Evolutionary conservation across 805 yeast species (phyloP).

Genomic region (Saccharomycopsis sp.): DNA sequence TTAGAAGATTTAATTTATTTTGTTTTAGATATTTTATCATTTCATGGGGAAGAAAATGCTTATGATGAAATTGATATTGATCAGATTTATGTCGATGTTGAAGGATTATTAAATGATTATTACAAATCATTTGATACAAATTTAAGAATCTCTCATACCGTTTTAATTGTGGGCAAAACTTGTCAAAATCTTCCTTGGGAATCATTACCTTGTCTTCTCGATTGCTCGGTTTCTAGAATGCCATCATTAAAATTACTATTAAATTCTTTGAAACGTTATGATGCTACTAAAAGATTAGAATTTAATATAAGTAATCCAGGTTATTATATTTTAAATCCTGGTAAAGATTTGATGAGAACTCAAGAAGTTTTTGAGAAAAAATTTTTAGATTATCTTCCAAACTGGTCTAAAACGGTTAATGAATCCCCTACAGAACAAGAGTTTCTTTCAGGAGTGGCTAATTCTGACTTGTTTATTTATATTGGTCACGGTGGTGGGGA

Average conservation of each 20-base stretch:
- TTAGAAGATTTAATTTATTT: conserved; percentile 57
- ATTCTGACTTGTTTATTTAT: conserved; percentile 51
- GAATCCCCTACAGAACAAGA: conserved; percentile 46
- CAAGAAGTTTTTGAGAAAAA: conserved; percentile 42
- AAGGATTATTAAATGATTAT: conserved; percentile 32
- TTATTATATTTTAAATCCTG: conserved; percentile 70
- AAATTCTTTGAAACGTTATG: conserved; percentile 24
- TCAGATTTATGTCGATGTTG: conserved; percentile 41
- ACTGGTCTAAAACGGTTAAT: conserved; percentile 48
- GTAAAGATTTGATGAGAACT: conserved; percentile 62
- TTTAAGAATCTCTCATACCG: conserved; percentile 37
- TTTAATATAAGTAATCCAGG: conserved; percentile 26
- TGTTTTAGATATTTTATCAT: conserved; percentile 46
- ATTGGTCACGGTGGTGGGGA: conserved; percentile 98
- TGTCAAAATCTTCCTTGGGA: conserved; percentile 90
- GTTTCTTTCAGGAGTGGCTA: conserved; percentile 33
- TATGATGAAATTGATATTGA: conserved; percentile 58
- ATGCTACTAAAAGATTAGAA: conserved; percentile 5
- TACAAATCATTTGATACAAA: conserved; percentile 11
- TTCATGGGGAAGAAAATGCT: conserved; percentile 54
- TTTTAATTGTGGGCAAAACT: conserved; percentile 56
- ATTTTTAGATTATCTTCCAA: conserved; percentile 26
- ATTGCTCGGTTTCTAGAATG: conserved; percentile 56
- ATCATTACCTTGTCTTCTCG: conserved; percentile 46
- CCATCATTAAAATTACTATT: conserved; percentile 49